Conservation (phyloP, 2,329 filamentous ascomycete species). For the Byssoonygena ceratinophila region DNA sequence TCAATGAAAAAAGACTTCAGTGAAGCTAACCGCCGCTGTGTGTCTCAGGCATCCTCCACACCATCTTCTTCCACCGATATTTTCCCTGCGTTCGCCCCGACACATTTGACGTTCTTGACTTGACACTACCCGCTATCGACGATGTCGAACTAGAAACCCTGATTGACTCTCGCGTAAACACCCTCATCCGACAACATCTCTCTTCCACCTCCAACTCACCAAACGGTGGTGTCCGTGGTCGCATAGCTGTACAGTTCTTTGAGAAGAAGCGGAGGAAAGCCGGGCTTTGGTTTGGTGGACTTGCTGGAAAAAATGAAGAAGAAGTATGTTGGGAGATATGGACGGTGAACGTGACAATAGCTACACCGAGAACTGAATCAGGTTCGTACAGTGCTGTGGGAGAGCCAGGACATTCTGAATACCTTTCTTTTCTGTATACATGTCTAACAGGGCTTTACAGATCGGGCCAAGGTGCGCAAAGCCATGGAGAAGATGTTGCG, state of each 20-base stretch:
- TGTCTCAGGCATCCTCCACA: conserved; percentile 69
- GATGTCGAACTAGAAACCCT: conserved; percentile 86
- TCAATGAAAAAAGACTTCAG: background rate
- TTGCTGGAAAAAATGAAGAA: conserved; percentile 57
- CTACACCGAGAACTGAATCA: conserved; percentile 76
- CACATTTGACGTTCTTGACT: conserved; percentile 79
- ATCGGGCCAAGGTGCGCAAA: conserved; percentile 75
- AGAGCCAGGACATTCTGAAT: background rate
- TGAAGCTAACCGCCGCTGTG: background rate
- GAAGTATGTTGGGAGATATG: conserved; percentile 96
- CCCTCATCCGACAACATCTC: conserved; percentile 67
- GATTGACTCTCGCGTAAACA: conserved; percentile 75
- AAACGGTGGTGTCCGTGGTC: conserved; percentile 55
- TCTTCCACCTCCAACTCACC: conserved; percentile 46
- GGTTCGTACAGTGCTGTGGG: conserved; percentile 45
- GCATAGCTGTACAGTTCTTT: conserved; percentile 83
- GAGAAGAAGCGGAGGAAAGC: conserved; percentile 78
- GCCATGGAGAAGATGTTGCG: conserved; percentile 86
- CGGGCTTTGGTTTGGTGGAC: conserved; percentile 54
- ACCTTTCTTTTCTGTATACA: background rate
- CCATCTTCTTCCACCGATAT: conserved; percentile 98
- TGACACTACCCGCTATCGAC: conserved; percentile 79
- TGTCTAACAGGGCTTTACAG: conserved; percentile 37
- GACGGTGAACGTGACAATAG: conserved; percentile 87
- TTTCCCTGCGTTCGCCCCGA: conserved; percentile 76